Conservation (phyloP, 1,139 yeast species). For the Suhomyces kunorum region DNA sequence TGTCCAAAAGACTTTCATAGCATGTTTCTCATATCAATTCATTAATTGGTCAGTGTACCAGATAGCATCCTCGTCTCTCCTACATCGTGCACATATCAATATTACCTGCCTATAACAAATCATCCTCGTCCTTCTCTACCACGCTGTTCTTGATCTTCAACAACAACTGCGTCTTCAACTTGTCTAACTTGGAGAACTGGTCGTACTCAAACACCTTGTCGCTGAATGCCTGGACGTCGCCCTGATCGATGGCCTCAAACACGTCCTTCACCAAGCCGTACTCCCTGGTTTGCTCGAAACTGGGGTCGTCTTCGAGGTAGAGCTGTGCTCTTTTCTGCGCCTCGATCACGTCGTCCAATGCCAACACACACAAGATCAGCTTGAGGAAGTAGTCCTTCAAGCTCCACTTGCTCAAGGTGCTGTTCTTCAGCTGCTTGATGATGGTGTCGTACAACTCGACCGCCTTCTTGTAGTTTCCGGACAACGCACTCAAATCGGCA, state of each 20-base stretch:
- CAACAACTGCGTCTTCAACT: conserved; percentile 85
- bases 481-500: conserved; percentile 84
- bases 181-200: conserved; percentile 85
- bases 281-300: conserved; percentile 80
- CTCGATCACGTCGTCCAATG: conserved; percentile 82
- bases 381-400: conserved; percentile 89
- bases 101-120: conserved; percentile 23
- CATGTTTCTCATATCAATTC: too few relatives aligned
- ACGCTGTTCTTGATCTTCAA: conserved; percentile 78
- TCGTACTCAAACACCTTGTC: conserved; percentile 80
- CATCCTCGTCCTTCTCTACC: conserved; percentile 72
- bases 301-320: conserved; percentile 70
- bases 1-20: too few relatives aligned
- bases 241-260: conserved; percentile 71
- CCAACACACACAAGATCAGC: conserved; percentile 78
- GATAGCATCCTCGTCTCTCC: too few relatives aligned
- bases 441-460: conserved; percentile 73
- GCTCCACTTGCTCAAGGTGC: conserved; percentile 83
- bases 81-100: too few relatives aligned
- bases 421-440: conserved; percentile 73
- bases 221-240: conserved; percentile 77
- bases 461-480: conserved; percentile 72
- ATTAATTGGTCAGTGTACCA: too few relatives aligned
- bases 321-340: conserved; percentile 72
- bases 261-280: conserved; percentile 64